Percentiles rank a stretch among this genome's conserved stretches.
phyloP scores from a whole-genome alignment of 306 rosid genomes.

The Gillenia trifoliata region DNA sequence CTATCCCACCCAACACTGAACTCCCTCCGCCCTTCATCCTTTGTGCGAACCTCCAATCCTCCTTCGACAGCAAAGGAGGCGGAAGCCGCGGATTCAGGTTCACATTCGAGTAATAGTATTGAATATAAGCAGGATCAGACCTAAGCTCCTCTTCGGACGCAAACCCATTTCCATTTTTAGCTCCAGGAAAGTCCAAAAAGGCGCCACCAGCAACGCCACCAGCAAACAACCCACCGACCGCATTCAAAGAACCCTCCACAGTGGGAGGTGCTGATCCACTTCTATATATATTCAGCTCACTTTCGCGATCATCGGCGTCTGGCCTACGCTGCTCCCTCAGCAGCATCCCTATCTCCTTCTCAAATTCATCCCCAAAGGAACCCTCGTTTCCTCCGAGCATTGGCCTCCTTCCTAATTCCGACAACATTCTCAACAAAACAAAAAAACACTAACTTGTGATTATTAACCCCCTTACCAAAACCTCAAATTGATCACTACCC shows the following conservation, averaged over 20 bases:
- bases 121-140: conserved; percentile 87
- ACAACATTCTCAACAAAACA: conserved; percentile 42
- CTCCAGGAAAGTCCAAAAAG: conserved; percentile 43
- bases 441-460: neutral
- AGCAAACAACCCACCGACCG: conserved; percentile 69
- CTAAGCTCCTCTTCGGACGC: conserved; percentile 78
- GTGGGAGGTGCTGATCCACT: conserved; percentile 97
- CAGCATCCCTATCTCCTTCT: conserved; percentile 78
- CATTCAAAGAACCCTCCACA: conserved; percentile 79
- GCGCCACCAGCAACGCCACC: conserved; percentile 22
- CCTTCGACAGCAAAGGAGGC: conserved; percentile 80
- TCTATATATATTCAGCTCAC: conserved; percentile 65
- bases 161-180: conserved; percentile 57
- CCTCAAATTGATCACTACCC: conserved; percentile 18
- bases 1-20: conserved; percentile 74
- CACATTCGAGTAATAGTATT: conserved; percentile 74
- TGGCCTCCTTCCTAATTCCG: conserved; percentile 79
- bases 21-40: conserved; percentile 72
- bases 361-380: conserved; percentile 80
- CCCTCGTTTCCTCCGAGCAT: conserved; percentile 73
- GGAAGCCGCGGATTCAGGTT: conserved; percentile 86
- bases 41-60: conserved; percentile 80
- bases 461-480: conserved; percentile 8
- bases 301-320: conserved; percentile 68
- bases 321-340: conserved; percentile 75